Evolutionary conservation across 768 basidiomycete species (phyloP).

Genomic region (Tulasnella sp.): DNA sequence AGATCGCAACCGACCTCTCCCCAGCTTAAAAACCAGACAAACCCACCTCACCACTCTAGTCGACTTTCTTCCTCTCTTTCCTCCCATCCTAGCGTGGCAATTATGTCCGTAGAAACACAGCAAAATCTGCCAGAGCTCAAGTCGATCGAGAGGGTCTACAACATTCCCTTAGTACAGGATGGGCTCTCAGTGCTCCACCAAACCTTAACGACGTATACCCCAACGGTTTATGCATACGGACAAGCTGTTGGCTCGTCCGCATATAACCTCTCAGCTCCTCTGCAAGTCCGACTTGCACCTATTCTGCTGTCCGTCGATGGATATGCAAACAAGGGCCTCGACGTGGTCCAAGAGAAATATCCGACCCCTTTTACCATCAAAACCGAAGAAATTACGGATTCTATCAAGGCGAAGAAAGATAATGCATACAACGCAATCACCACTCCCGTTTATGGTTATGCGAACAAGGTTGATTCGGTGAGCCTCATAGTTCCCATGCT

Average conservation of each 20-base stretch:
- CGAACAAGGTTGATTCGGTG: slow-evolving; percentile 61
- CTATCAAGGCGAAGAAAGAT: slow-evolving; percentile 45
- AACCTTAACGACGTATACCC: slow-evolving; percentile 44
- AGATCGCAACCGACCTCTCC: too few species aligned
- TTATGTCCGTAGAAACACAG: slow-evolving; percentile 14
- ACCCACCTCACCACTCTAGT: too few species aligned
- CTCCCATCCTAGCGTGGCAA: not conserved
- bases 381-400: slow-evolving; percentile 54
- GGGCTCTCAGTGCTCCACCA: slow-evolving; percentile 46
- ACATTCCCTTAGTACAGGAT: slow-evolving; percentile 60
- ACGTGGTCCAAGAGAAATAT: slow-evolving; percentile 56
- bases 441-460: slow-evolving; percentile 47
- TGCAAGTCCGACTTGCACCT: slow-evolving; percentile 53
- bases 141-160: slow-evolving; percentile 46
- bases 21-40: too few species aligned
- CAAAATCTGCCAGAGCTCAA: slow-evolving; percentile 40
- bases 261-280: slow-evolving; percentile 48
- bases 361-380: slow-evolving; percentile 65
- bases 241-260: slow-evolving; percentile 51
- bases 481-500: not conserved
- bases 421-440: slow-evolving; percentile 38
- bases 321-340: slow-evolving; percentile 61
- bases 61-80: too few species aligned
- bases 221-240: slow-evolving; percentile 51
- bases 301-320: slow-evolving; percentile 46